phyloP scores from a whole-genome alignment of 2,329 filamentous ascomycete species.

The Verticillium dahliae region DNA sequence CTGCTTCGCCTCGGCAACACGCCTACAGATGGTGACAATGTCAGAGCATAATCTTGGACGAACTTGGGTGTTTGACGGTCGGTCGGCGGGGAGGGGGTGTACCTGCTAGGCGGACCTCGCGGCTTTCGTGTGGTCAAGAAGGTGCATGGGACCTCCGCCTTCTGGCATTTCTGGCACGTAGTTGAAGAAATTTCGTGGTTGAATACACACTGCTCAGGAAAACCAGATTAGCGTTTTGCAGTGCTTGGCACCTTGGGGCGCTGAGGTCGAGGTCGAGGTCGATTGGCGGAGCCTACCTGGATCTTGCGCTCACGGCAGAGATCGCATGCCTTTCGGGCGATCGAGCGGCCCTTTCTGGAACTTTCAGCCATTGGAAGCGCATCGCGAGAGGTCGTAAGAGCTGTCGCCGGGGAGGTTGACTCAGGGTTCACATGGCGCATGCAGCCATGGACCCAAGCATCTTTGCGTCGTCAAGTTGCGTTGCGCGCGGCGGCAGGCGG shows the following conservation, averaged over 20 bases:
- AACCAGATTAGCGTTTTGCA: neutral
- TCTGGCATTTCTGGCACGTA: constrained; percentile 11
- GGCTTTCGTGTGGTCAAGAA: constrained; percentile 14
- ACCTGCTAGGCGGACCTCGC: constrained; percentile 15
- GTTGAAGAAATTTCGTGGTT: neutral
- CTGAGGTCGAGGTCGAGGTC: no score
- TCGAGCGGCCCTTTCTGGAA: constrained; percentile 5
- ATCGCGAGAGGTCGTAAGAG: neutral
- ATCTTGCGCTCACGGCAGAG: constrained; percentile 14
- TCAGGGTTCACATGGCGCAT: neutral
- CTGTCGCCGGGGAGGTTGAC: neutral
- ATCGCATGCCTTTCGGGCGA: constrained; percentile 14
- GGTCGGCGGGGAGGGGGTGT: neutral
- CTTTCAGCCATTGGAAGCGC: constrained; percentile 2
- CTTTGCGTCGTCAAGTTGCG: neutral
- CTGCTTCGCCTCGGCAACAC: neutral
- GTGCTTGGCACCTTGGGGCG: neutral
- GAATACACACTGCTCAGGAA: neutral
- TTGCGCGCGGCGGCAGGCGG: neutral
- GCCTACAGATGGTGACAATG: neutral
- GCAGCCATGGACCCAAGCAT: neutral
- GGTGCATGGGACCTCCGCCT: constrained; percentile 12
- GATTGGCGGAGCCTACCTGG: neutral
- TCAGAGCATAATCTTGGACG: neutral
- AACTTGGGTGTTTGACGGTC: neutral